These are phyloP conservation scores for Ampelocalamus luodianensis DNA, from an alignment of 176 grass and related monocot species.

Conservation along the genomic window DNA sequence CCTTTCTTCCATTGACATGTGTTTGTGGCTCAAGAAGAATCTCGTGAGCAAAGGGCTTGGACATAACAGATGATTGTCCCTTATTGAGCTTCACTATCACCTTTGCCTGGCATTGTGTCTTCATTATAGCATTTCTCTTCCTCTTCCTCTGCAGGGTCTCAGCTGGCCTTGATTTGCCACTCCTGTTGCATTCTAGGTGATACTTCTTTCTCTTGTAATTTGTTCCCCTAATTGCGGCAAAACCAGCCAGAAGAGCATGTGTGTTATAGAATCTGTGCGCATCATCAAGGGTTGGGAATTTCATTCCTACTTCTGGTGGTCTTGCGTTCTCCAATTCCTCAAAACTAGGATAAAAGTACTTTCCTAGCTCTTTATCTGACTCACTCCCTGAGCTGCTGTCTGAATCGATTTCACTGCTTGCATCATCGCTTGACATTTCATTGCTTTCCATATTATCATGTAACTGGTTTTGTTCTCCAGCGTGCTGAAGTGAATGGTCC, in stretches of 20 bases:
- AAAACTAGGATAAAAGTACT: constrained; percentile 29
- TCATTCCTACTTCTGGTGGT: constrained; percentile 32
- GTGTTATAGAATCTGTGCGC: constrained; percentile 25
- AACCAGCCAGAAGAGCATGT: constrained; percentile 30
- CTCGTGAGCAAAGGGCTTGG: constrained; percentile 28
- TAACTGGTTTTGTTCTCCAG: constrained; percentile 28
- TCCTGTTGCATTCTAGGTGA: constrained; percentile 38
- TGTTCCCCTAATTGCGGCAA: constrained; percentile 20
- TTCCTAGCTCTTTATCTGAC: constrained; percentile 23
- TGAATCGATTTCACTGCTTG: constrained; percentile 33
- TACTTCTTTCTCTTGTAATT: constrained; percentile 43
- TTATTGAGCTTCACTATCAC: constrained; percentile 38
- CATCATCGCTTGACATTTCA: constrained; percentile 15
- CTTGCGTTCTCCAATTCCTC: constrained; percentile 31
- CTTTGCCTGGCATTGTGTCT: constrained; percentile 32
- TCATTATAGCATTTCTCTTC: constrained; percentile 37
- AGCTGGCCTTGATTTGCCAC: constrained; percentile 28
- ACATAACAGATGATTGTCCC: constrained; percentile 32
- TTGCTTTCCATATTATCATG: constrained; percentile 32
- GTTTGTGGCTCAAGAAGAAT: constrained; percentile 39
- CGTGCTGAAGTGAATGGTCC: not conserved
- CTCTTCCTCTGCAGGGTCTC: constrained; percentile 17
- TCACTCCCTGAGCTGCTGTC: constrained; percentile 32
- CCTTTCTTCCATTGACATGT: constrained; percentile 32
- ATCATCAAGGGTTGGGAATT: constrained; percentile 33